Base-by-base conservation (phyloP, 179 eudicot species). In the Beta macrorhiza region DNA sequence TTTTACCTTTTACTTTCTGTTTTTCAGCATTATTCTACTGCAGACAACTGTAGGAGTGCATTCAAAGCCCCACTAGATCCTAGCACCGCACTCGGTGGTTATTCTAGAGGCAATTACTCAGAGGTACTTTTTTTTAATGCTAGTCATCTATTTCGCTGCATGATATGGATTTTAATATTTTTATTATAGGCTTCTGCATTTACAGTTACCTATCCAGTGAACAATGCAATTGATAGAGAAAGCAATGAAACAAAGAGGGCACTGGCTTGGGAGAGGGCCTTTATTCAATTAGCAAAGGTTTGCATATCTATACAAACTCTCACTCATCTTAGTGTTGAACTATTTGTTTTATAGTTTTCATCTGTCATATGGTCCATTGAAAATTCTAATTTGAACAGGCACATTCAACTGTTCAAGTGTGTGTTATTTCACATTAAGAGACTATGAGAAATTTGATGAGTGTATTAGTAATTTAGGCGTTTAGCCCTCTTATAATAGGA, bases 31-130 rank as follows among this genome's bases (percentile, higher is more conserved):
- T 94, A 87, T 86, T 84, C 92, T 32, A 87, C 95, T 72, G 91
- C 90, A 42, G 95, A 89, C 29, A 74, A 89, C 64, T 97, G 99
- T 83, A 81, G 91, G 86, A 94, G 98, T 86, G 97, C 99, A 68
- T 97, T 97, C 83, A 91, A 93, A 89, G 99, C 88, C 53, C 99
- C 99, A n/a, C 94, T 97, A 84, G 99, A 97, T 88, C 99, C 99
- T 72, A 91, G 94, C 91, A 95, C 97, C 11, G 93, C 92, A 32
- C 81, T 97, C 65, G 99, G 99, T 67, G 99, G 99, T 87, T 97
- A 89, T 85, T 88, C 97, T 57, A 95, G 97, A 67, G 94, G 89
- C 84, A 94, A 92, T 84, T 97, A 89, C 89, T 87, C 94, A 16
- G 97, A 94, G 98, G 99, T 97, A 89, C 59, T 84, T 85, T 55